Conservation (phyloP, 139 green algal species). For the Micromonas pusilla region DNA sequence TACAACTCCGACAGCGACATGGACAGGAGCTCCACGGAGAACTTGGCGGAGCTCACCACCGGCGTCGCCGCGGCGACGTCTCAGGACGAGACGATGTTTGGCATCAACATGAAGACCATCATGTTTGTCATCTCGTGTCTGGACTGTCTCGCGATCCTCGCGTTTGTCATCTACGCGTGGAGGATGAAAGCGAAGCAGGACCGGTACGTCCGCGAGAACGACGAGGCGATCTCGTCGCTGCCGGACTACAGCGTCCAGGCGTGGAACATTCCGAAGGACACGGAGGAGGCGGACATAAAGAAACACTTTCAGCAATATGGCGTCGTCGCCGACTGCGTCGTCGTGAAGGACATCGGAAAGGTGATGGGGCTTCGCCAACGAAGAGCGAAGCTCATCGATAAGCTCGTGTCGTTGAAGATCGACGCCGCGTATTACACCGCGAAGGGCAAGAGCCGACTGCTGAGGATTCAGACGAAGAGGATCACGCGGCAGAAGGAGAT, state of each 20-base stretch:
- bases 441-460: too few species aligned
- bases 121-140: background rate
- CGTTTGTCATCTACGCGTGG: background rate
- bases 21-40: background rate
- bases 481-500: background rate
- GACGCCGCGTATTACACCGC: too few species aligned
- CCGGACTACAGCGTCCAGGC: background rate
- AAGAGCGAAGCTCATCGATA: background rate
- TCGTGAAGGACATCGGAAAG: background rate
- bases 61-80: background rate
- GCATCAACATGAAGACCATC: background rate
- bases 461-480: too few species aligned
- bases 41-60: background rate
- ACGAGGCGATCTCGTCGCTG: background rate
- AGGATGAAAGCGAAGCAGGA: background rate
- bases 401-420: background rate
- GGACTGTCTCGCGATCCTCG: background rate
- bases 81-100: background rate
- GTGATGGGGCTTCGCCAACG: background rate
- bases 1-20: background rate
- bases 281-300: background rate
- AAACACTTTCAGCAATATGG: background rate
- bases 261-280: background rate
- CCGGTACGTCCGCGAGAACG: background rate
- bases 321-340: background rate